Base-by-base conservation (phyloP, 2,329 filamentous ascomycete genomes). In the Aspergillus sp. region DNA sequence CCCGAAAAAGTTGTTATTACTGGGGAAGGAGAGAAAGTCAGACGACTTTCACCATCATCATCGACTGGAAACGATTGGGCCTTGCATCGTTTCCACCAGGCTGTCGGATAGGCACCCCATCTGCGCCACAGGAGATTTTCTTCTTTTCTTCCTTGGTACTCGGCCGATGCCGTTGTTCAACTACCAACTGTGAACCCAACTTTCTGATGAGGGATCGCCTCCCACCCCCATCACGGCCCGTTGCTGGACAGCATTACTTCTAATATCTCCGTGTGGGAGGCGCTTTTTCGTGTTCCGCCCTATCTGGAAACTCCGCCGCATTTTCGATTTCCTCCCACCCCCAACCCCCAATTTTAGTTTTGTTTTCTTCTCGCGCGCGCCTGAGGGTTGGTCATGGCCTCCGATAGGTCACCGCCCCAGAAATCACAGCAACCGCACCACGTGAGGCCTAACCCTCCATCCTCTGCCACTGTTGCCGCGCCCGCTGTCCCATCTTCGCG, bases 401-500 rank as follows among this genome's bases (percentile, higher is more conserved):
- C 60, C 52, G 63, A 67, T 56, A 61, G 58, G 55, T 64, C 63
- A 60, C 59, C 65, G 52, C 55, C 62, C 49, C 61, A 60, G 50
- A 61, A 59, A 55, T 58, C 58, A 50, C 63, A 62, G 54, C 61
- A 63, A 53, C 60, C 19, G 19, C 40, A 63, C 53, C 58, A 63
- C 57, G 58, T 63, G 57, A 60, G 60, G 50, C 58, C 62, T 53
- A 61, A 62, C 59, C 64, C 59, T 43, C 58, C 62, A 49, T 54
- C 55, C 21, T 57, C 59, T 45, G 46, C 51, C 44, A 55, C 54
- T 42, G 55, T 57, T 43, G 49, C 56, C 34, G 48, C 56, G 40
- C 42, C 54, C 45, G 49, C 58, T 57, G 54, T 55, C 78, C 17
- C 88, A 43, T 53, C 57, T 42, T 63, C 60, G 50, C 60, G 59